Evolutionary conservation across 2,329 filamentous ascomycete genomes (phyloP).

Genomic region (Xylariaceae sp.): DNA sequence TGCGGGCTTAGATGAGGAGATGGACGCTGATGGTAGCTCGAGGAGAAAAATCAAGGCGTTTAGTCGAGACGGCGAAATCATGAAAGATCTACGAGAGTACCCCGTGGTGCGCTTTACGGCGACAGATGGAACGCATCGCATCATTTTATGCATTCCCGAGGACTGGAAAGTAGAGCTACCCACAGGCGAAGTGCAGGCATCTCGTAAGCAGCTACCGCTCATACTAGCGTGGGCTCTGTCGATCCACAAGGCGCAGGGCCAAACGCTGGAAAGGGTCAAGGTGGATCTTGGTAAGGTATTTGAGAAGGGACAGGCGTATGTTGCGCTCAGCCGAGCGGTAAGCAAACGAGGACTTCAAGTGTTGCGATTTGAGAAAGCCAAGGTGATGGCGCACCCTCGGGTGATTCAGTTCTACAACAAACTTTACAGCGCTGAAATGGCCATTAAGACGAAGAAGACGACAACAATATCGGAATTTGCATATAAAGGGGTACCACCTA

Average conservation of each 20-base stretch:
- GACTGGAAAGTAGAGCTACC: slow-evolving; percentile 98
- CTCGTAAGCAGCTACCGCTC: slow-evolving; percentile 80
- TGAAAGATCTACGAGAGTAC: slow-evolving; percentile 64
- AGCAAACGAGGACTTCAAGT: slow-evolving; percentile 88
- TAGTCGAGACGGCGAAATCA: slow-evolving; percentile 49
- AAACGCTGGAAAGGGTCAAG: slow-evolving; percentile 91
- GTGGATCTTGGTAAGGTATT: slow-evolving; percentile 92
- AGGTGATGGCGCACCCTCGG: slow-evolving; percentile 91
- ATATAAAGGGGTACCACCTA: slow-evolving; percentile 29
- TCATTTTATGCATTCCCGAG: slow-evolving; percentile 83
- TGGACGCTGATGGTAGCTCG: slow-evolving; percentile 45
- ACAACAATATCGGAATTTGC: slow-evolving; percentile 50
- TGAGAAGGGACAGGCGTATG: slow-evolving; percentile 97
- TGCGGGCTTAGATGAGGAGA: slow-evolving; percentile 52
- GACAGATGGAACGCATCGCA: slow-evolving; percentile 75
- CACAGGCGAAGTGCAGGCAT: slow-evolving; percentile 90
- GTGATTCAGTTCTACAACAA: slow-evolving; percentile 87
- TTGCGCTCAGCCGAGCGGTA: slow-evolving; percentile 91
- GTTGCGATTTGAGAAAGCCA: slow-evolving; percentile 82
- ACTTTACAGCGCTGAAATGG: slow-evolving; percentile 74
- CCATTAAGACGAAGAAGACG: slow-evolving; percentile 40
- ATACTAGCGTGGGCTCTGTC: slow-evolving; percentile 97
- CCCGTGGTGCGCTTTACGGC: slow-evolving; percentile 86
- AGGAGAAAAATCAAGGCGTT: slow-evolving; percentile 64
- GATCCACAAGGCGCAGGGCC: slow-evolving; percentile 97